A percentile compares a stretch with the other conserved stretches of the same genome.
These are phyloP conservation scores for Gossypium bickii DNA, from an alignment of 345 rosid species.

Conservation along the genomic window DNA sequence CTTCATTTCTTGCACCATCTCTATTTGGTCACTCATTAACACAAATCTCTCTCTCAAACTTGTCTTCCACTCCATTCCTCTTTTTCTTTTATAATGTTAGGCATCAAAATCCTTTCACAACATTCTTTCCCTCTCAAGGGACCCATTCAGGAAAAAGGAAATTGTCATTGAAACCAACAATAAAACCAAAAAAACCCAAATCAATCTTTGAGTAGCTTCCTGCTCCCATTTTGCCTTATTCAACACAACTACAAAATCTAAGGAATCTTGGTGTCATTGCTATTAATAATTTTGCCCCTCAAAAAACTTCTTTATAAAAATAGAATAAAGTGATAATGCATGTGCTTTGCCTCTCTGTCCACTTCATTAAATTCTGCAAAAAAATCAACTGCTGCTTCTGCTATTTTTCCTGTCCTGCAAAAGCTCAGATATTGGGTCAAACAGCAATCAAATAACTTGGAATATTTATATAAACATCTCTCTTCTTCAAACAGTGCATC, in stretches of 20 bases:
- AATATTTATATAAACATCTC: no score
- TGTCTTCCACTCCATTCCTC: neutral
- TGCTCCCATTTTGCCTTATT: neutral
- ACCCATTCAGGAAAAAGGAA: neutral
- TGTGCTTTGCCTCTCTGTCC: constrained; percentile 7
- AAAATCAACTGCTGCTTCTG: neutral
- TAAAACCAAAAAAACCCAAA: neutral
- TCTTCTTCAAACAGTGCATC: no score
- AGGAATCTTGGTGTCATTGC: constrained; percentile 7
- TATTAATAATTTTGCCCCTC: neutral
- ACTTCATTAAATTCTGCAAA: neutral
- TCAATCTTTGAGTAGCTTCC: neutral
- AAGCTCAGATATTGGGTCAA: neutral
- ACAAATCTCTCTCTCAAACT: neutral
- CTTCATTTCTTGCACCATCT: neutral
- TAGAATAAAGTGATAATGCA: neutral
- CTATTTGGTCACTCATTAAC: neutral
- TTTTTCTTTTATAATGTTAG: neutral
- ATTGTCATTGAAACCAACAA: neutral
- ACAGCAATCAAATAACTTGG: neutral
- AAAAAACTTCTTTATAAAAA: neutral
- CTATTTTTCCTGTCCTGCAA: neutral
- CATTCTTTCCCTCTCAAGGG: neutral
- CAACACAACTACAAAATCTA: neutral
- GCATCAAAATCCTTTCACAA: neutral